Conservation (phyloP, 1,139 yeast species). For the Yamadazyma epiphylla region DNA sequence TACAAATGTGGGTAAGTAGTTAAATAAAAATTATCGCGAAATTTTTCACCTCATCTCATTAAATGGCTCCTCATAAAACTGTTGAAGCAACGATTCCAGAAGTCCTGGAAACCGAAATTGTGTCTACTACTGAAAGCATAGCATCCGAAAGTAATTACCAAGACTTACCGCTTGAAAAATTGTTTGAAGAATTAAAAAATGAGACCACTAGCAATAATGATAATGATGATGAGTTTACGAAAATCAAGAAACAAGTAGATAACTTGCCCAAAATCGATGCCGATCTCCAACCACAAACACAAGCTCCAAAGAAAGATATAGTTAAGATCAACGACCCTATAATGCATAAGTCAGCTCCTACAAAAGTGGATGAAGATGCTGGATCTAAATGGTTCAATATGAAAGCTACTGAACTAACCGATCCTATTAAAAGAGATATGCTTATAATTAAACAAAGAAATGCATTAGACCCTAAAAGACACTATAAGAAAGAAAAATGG, state of each 20-base stretch:
- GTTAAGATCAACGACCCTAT: conserved; percentile 54
- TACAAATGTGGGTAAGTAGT: too few species aligned
- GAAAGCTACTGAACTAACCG: conserved; percentile 77
- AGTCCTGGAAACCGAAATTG: conserved; percentile 12
- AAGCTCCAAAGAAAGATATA: conserved; percentile 16
- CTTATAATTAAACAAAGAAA: conserved; percentile 78
- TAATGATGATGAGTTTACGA: conserved; percentile 20
- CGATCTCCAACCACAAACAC: conserved; percentile 20
- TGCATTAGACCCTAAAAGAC: conserved; percentile 93
- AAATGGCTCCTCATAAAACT: conserved; percentile 4
- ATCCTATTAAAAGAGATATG: conserved; percentile 71
- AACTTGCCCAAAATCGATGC: conserved; percentile 36
- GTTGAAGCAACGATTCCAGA: conserved; percentile 9
- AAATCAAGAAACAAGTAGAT: conserved; percentile 26
- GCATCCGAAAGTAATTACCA: conserved; percentile 7
- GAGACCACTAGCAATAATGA: conserved; percentile 14
- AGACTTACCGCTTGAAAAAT: conserved; percentile 22
- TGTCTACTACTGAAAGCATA: conserved; percentile 13
- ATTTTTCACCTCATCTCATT: not conserved
- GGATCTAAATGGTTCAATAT: conserved; percentile 78
- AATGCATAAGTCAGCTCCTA: conserved; percentile 14
- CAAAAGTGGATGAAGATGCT: conserved; percentile 24
- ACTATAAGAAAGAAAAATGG: conserved; percentile 87
- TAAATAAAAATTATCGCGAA: conserved; percentile 1
- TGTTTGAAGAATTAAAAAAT: conserved; percentile 28